These are phyloP conservation scores for Anaeromyces robustus DNA, from an alignment of 192 early-diverging fungal species.

Conservation along the genomic window DNA sequence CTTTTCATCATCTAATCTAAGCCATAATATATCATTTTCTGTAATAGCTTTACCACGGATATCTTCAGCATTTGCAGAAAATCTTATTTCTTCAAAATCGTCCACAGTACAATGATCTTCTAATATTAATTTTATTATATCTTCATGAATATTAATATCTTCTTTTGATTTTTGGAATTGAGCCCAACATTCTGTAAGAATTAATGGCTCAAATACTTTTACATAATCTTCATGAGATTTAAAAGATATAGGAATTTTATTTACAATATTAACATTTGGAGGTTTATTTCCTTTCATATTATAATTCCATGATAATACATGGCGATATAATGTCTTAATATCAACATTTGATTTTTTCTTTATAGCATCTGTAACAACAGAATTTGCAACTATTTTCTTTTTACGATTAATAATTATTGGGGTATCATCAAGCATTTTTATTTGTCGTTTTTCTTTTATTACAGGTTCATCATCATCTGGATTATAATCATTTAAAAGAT, in stretches of 20 bases:
- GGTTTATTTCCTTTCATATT: constrained; percentile 32
- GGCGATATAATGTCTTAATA: constrained; percentile 24
- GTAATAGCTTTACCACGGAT: not conserved
- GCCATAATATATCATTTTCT: not conserved
- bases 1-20: not conserved
- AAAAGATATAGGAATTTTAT: constrained; percentile 43
- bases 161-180: constrained; percentile 59
- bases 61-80: not conserved
- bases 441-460: not conserved
- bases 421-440: not conserved
- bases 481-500: not conserved
- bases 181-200: constrained; percentile 73
- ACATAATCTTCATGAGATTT: constrained; percentile 37
- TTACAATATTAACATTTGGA: constrained; percentile 18
- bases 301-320: constrained; percentile 45
- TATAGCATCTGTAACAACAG: not conserved
- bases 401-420: not conserved
- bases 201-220: constrained; percentile 57
- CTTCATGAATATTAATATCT: constrained; percentile 25
- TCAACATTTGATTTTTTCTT: not conserved
- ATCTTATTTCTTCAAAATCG: constrained; percentile 37
- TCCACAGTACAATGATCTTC: constrained; percentile 45
- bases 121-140: constrained; percentile 22
- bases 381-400: not conserved
- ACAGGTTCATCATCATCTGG: not conserved